Percentiles rank a stretch among this genome's conserved stretches.
These are phyloP conservation scores for Trichosporon coremiiforme DNA, from an alignment of 1,284 basidiomycete genomes.

Conservation along the genomic window DNA sequence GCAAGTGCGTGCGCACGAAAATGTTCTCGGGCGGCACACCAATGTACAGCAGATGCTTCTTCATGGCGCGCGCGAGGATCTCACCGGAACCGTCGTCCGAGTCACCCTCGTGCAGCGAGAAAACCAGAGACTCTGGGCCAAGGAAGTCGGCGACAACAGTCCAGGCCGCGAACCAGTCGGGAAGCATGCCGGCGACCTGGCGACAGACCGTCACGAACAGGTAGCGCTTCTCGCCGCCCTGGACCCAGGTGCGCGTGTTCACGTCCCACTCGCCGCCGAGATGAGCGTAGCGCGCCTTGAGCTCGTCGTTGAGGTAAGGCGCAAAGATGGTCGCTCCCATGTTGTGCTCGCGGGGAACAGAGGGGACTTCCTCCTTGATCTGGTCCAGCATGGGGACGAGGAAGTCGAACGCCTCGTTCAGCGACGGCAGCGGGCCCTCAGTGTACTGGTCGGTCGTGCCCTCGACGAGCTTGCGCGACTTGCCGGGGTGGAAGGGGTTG, in stretches of 20 bases:
- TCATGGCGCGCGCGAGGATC: conserved; percentile 45
- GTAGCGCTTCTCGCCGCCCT: conserved; percentile 41
- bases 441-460: conserved; percentile 39
- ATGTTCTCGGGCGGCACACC: conserved; percentile 53
- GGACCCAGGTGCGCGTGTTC: conserved; percentile 36
- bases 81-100: conserved; percentile 43
- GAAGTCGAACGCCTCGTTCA: conserved; percentile 45
- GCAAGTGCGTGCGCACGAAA: conserved; percentile 43
- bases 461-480: conserved; percentile 30
- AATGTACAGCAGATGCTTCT: conserved; percentile 47
- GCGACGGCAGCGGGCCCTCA: conserved; percentile 36
- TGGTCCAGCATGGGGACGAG: conserved; percentile 42
- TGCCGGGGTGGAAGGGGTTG: conserved; percentile 32
- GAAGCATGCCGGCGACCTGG: conserved; percentile 53
- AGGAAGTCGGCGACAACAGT: conserved; percentile 52
- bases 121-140: conserved; percentile 47
- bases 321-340: conserved; percentile 45
- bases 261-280: conserved; percentile 42
- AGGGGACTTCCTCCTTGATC: conserved; percentile 38
- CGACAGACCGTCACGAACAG: conserved; percentile 47
- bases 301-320: conserved; percentile 44
- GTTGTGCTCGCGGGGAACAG: conserved; percentile 47
- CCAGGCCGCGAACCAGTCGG: conserved; percentile 54
- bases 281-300: conserved; percentile 45
- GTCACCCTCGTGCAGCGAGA: conserved; percentile 49